Evolutionary conservation across 441 rosid genomes (phyloP), one percentile per base, ranked within the genome.

Genomic region (Euphorbia celastroides): DNA sequence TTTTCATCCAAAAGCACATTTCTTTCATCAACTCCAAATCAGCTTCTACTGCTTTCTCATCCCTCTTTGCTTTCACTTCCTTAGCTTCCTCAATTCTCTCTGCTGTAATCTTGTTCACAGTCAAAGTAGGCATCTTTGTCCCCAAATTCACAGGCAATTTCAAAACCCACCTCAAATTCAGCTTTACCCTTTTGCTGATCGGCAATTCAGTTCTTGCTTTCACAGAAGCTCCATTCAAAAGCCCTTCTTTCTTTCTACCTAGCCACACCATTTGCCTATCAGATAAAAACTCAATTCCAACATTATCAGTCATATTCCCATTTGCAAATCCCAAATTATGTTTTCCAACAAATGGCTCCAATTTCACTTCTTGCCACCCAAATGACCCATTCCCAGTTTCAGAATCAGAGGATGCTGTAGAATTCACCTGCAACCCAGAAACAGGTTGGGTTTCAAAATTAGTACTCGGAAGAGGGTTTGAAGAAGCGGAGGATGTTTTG

Each of bases 281-380:
- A 38, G 57, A 36, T 30, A 57, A 25, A 59, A 56, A 62, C 22
- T 72, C 83, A 32, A 60, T 59, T 56, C 64, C 72, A 57, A 52
- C 60, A 17, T 27, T 14, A 25, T 44, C 38, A 14, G 64, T 66
- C 60, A 42, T 55, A 56, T 69, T 71, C 14, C 57, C 31, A 41
- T 55, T 71, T 42, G 13, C 51, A 34, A 69, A 69, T 54, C 64
- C 82, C 23, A 60, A 34, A 34, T 69, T 72, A 10, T 60, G 70
- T 63, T 55, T 55, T 20, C 63, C 69, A 54, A 11, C 27, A 57
- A 20, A 50, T 1, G 87, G 78, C 67, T 79, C 87, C 80, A 85
- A 78, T 66, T 76, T 79, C 74, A 85, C 55, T 19, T 85, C 87
- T 61, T 81, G 84, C 89, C 89, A 83, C 57, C 67, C 82, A 7